phyloP scores from a whole-genome alignment of 371 early-diverging fungal genomes.

The Batrachochytrium dendrobatidis region DNA sequence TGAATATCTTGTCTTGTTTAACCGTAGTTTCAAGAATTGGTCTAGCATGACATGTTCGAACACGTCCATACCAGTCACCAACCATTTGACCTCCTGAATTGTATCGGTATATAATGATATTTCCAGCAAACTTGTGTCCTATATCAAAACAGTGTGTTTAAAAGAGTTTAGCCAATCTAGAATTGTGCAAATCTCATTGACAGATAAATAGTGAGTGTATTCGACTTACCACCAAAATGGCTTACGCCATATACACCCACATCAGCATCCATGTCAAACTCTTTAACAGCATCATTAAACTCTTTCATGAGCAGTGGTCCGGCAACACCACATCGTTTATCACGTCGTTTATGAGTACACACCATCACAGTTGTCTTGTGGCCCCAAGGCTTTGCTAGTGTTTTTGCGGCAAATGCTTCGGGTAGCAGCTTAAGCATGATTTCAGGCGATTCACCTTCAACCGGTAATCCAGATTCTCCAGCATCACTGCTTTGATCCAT shows the following conservation, averaged over 20 bases:
- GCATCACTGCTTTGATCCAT: too few species aligned
- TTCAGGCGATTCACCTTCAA: not conserved
- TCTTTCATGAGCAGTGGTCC: slow-evolving; percentile 64
- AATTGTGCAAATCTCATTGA: not conserved
- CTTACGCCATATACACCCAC: slow-evolving; percentile 55
- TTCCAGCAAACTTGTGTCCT: slow-evolving; percentile 80
- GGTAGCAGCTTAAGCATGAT: slow-evolving; percentile 3
- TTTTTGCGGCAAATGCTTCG: not conserved
- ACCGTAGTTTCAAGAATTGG: slow-evolving; percentile 29
- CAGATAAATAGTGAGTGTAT: not conserved
- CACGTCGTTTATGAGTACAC: slow-evolving; percentile 70
- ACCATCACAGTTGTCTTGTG: slow-evolving; percentile 51
- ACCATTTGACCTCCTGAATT: slow-evolving; percentile 10
- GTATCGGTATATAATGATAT: slow-evolving; percentile 20
- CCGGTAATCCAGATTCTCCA: not conserved
- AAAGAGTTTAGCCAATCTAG: slow-evolving; percentile 6
- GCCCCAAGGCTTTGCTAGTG: not conserved
- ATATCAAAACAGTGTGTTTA: too few species aligned
- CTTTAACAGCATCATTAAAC: slow-evolving; percentile 52
- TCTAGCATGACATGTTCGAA: slow-evolving; percentile 34
- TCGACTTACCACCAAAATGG: slow-evolving; percentile 58
- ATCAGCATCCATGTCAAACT: slow-evolving; percentile 46
- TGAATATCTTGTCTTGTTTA: slow-evolving; percentile 30
- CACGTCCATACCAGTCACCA: slow-evolving; percentile 43
- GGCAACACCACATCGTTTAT: slow-evolving; percentile 72